Base-by-base conservation (phyloP, 345 rosid species). In the Citrus hindsii region DNA sequence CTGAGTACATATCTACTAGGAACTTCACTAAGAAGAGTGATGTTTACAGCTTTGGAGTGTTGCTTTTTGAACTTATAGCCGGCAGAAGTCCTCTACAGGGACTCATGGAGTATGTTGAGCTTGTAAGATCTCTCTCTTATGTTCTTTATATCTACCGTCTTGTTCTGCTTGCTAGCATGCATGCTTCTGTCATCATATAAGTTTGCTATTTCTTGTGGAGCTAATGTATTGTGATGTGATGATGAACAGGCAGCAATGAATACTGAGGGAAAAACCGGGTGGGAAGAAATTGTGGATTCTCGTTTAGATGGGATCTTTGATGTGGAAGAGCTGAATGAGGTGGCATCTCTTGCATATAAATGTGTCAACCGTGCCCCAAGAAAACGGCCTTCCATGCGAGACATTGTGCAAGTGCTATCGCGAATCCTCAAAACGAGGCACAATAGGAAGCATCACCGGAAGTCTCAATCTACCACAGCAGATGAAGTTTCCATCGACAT, bases 41-140 rank as follows among this genome's bases (percentile, higher is more conserved):
- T 65, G 99, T 96, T 67, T 96, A 94, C 79, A 94, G 99, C 82
- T 96, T 87, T 2, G 99, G 99, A 58, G 99, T 96, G 64, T 86
- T 96, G 83, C 96, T 96, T 22, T 96, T 96, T 66, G 99, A 96
- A 79, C 91, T 96, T 67, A 91, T 94, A 83, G 98, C 98, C 7
- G 94, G 95, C 80, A 90, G 98, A 88, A 96, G 90, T 71, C 99
- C 99, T 78, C 92, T 89, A 67, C 98, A 92, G 82, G 98, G 99
- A 78, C 97, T 96, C 81, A 86, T 96, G 94, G 99, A 96, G 84
- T 89, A 91, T 25, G 97, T 92, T 74, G 95, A 94, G 74, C 94
- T 94, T 61, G 99, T 96, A 92, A 87, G 83, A 73, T 77, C 9
- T 60, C 71, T 74, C 75, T 69, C 67, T 62, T 21, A n/a, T 18